These are phyloP conservation scores for Vachellia pachyceras DNA, from an alignment of 306 rosid species.

Conservation along the genomic window DNA sequence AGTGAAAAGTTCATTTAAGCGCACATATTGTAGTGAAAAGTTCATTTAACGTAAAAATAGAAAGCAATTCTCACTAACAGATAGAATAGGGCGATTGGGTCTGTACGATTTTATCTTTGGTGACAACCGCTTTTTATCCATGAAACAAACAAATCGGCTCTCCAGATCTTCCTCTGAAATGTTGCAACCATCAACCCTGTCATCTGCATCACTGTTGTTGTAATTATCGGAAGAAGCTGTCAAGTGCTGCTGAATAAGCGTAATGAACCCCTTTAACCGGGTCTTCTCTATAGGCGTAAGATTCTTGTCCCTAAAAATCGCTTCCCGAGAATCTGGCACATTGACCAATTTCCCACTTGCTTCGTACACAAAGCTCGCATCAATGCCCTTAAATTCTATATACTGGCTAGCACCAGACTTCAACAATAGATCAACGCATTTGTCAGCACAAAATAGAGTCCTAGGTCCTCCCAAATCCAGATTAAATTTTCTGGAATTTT, in stretches of 20 bases:
- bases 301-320: slow-evolving; percentile 82
- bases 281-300: slow-evolving; percentile 76
- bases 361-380: slow-evolving; percentile 62
- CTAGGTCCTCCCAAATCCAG: slow-evolving; percentile 82
- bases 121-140: slow-evolving; percentile 76
- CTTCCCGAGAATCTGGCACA: slow-evolving; percentile 88
- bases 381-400: slow-evolving; percentile 77
- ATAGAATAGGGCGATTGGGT: slow-evolving; percentile 51
- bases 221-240: slow-evolving; percentile 36
- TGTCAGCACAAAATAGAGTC: slow-evolving; percentile 64
- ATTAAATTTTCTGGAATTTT: slow-evolving; percentile 65
- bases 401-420: slow-evolving; percentile 69
- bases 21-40: not conserved
- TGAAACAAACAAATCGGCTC: slow-evolving; percentile 68
- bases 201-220: slow-evolving; percentile 29
- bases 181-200: slow-evolving; percentile 39
- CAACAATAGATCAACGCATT: slow-evolving; percentile 60
- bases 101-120: slow-evolving; percentile 86
- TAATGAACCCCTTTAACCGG: slow-evolving; percentile 84
- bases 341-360: slow-evolving; percentile 55
- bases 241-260: slow-evolving; percentile 85
- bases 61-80: slow-evolving; percentile 54
- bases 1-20: no score
- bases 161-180: slow-evolving; percentile 84
- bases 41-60: not conserved